phyloP scores from a whole-genome alignment of 1,284 basidiomycete genomes.

The Mycena sp. region DNA sequence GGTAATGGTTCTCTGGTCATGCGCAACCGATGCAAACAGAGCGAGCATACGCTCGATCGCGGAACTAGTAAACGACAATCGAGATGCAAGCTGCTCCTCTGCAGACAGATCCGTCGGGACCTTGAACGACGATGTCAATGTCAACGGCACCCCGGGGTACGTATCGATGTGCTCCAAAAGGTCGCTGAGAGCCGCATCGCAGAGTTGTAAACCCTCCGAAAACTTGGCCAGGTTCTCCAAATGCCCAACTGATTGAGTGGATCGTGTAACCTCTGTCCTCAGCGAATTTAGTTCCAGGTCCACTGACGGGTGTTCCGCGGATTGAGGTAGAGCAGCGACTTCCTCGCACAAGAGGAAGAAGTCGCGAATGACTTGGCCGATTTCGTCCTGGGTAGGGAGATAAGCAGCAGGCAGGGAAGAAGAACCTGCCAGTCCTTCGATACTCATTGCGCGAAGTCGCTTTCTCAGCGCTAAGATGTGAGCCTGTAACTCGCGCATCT shows the following conservation, averaged over 20 bases:
- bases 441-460: slow-evolving; percentile 66
- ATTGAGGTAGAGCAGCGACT: slow-evolving; percentile 55
- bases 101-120: slow-evolving; percentile 51
- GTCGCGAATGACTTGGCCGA: slow-evolving; percentile 53
- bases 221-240: slow-evolving; percentile 64
- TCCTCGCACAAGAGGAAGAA: slow-evolving; percentile 59
- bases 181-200: slow-evolving; percentile 82
- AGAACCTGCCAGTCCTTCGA: slow-evolving; percentile 60
- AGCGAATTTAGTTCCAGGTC: slow-evolving; percentile 70
- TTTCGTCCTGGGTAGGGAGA: slow-evolving; percentile 62
- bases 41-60: slow-evolving; percentile 57
- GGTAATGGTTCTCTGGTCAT: slow-evolving; percentile 65
- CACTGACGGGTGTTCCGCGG: slow-evolving; percentile 50
- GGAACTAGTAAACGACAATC: slow-evolving; percentile 68
- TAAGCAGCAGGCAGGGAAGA: slow-evolving; percentile 44
- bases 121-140: slow-evolving; percentile 60
- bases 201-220: slow-evolving; percentile 56
- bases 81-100: slow-evolving; percentile 70
- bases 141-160: slow-evolving; percentile 65
- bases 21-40: slow-evolving; percentile 50
- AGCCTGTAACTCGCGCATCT: slow-evolving; percentile 49
- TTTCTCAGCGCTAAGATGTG: slow-evolving; percentile 59
- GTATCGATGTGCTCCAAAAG: slow-evolving; percentile 84
- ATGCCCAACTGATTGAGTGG: slow-evolving; percentile 57
- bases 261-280: slow-evolving; percentile 62